A percentile compares a stretch with the other conserved stretches of the same genome.
phyloP scores from a whole-genome alignment of 2,329 filamentous ascomycete genomes.

The Leptosphaerulina australis region DNA sequence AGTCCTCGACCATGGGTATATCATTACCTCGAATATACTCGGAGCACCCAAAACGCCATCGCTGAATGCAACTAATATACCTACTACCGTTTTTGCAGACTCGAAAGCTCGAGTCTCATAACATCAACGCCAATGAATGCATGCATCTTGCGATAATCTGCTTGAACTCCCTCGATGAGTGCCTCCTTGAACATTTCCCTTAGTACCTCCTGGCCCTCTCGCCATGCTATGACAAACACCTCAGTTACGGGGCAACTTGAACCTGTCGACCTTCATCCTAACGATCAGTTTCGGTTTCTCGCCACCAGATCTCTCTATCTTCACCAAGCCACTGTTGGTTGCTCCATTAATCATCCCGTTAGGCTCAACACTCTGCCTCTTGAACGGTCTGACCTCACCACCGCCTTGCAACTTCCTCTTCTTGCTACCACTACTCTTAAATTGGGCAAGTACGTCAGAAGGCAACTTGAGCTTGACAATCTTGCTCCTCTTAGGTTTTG shows the following conservation, averaged over 20 bases:
- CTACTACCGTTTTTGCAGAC: constrained; percentile 7
- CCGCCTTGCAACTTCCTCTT: constrained; percentile 31
- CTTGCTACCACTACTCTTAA: constrained; percentile 22
- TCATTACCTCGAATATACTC: background rate
- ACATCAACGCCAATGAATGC: constrained; percentile 12
- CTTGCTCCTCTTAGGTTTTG: constrained; percentile 33
- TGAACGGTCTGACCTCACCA: constrained; percentile 31
- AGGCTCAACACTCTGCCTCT: constrained; percentile 39
- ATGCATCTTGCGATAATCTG: background rate
- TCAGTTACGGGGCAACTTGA: constrained; percentile 9
- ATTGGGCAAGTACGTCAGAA: constrained; percentile 21
- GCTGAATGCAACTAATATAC: constrained; percentile 27
- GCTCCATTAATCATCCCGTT: constrained; percentile 19
- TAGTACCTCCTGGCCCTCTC: too few species aligned
- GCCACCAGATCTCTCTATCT: constrained; percentile 24
- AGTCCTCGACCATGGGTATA: constrained; percentile 11
- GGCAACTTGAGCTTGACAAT: constrained; percentile 34
- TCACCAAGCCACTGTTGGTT: constrained; percentile 25
- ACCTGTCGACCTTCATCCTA: constrained; percentile 28
- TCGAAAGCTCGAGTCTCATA: constrained; percentile 1
- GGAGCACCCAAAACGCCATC: constrained; percentile 27
- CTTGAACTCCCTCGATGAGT: background rate
- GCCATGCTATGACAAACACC: background rate
- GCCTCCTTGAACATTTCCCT: background rate
- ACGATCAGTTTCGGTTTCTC: constrained; percentile 27